These are phyloP conservation scores for Colletotrichum lentis DNA, from an alignment of 2,329 filamentous ascomycete genomes.

Conservation along the genomic window DNA sequence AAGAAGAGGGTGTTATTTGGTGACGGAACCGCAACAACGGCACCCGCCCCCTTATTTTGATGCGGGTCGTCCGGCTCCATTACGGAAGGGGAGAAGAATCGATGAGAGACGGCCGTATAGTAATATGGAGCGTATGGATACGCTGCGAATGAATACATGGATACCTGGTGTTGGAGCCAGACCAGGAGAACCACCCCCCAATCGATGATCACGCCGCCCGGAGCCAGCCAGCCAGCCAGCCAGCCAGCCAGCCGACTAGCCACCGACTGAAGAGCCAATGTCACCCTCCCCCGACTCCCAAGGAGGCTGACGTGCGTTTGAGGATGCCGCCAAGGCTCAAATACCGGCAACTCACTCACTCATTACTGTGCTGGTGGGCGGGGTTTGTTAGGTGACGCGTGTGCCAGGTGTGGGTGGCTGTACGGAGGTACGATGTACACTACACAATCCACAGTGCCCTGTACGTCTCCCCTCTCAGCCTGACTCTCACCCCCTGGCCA, in stretches of 20 bases:
- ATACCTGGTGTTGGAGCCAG: conserved; percentile 31
- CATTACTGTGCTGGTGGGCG: not conserved
- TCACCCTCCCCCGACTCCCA: conserved; percentile 11
- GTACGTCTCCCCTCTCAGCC: not conserved
- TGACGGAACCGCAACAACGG: not conserved
- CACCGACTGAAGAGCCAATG: not conserved
- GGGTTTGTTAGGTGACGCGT: conserved; percentile 20
- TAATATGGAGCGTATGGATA: too few species aligned
- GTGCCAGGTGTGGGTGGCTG: conserved; percentile 19
- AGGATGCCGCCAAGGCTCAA: conserved; percentile 18
- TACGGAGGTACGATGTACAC: too few species aligned
- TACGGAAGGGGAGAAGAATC: conserved; percentile 16
- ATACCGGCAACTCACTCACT: conserved; percentile 1
- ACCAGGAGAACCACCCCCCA: conserved; percentile 7
- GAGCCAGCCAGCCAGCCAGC: not conserved
- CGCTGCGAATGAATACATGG: too few species aligned
- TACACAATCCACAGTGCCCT: too few species aligned
- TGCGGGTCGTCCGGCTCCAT: conserved; percentile 32
- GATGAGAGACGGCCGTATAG: not conserved
- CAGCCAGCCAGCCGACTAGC: not conserved
- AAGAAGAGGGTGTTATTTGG: conserved; percentile 14
- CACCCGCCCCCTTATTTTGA: conserved; percentile 29
- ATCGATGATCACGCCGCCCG: not conserved
- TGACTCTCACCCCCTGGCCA: not conserved
- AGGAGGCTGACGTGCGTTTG: conserved; percentile 38